phyloP scores from a whole-genome alignment of 306 rosid species.

The Fagus crenata region DNA sequence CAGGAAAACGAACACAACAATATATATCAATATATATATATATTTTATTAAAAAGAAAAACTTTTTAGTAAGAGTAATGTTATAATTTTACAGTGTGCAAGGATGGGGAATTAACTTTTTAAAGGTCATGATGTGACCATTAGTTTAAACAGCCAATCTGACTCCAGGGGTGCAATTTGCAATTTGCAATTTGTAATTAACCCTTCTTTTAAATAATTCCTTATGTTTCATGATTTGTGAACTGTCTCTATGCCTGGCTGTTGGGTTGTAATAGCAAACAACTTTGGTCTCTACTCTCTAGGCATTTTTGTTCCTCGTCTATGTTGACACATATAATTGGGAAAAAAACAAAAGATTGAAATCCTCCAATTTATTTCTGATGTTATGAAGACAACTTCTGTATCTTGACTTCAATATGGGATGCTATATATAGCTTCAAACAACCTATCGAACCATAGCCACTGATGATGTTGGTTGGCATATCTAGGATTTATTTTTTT shows the following conservation, averaged over 20 bases:
- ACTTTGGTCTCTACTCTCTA: too few relatives aligned
- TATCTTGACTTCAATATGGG: not conserved
- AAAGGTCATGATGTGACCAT: too few relatives aligned
- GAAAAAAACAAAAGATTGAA: not conserved
- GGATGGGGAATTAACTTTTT: too few relatives aligned
- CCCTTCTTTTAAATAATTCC: not conserved
- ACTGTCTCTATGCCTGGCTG: not conserved
- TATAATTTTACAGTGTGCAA: too few relatives aligned
- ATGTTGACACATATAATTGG: not conserved
- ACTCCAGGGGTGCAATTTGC: too few relatives aligned
- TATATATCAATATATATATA: too few relatives aligned
- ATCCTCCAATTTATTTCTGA: not conserved
- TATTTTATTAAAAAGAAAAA: too few relatives aligned
- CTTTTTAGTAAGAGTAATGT: too few relatives aligned
- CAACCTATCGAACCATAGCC: not conserved
- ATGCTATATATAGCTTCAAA: not conserved
- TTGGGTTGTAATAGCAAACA: not conserved
- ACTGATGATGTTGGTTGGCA: slow-evolving; percentile 4
- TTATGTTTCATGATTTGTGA: not conserved
- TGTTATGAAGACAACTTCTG: not conserved
- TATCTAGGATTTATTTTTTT: slow-evolving; percentile 6
- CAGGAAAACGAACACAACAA: too few relatives aligned
- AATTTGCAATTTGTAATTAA: too few relatives aligned
- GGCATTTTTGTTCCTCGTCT: not conserved
- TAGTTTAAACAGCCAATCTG: too few relatives aligned